Conservation (phyloP, 75 land plant species). For the Cupressus sempervirens region DNA sequence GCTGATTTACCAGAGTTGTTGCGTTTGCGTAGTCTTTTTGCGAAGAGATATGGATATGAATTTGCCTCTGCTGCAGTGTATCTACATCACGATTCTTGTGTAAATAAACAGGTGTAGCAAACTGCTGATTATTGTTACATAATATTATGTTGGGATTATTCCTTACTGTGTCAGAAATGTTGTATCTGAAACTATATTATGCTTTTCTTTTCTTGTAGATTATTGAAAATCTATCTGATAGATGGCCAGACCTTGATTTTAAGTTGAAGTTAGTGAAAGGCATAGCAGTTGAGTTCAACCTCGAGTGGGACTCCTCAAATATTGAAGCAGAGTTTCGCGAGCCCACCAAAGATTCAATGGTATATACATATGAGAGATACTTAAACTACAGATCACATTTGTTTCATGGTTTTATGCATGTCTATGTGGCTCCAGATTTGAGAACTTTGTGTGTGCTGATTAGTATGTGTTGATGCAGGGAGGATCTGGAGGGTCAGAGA, state of each 20-base stretch:
- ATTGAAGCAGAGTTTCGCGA: not conserved
- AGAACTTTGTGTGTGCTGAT: not conserved
- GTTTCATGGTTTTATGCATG: not conserved
- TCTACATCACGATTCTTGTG: slow-evolving; percentile 26
- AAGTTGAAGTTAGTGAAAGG: slow-evolving; percentile 36
- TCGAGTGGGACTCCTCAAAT: slow-evolving; percentile 9
- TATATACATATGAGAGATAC: not conserved
- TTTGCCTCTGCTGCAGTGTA: slow-evolving; percentile 27
- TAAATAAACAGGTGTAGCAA: slow-evolving; percentile 25
- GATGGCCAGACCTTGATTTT: slow-evolving; percentile 16
- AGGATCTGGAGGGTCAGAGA: not conserved
- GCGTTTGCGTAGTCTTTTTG: slow-evolving; percentile 31
- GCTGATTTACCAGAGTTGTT: slow-evolving; percentile 39
- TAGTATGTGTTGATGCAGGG: not conserved
- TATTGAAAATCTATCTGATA: slow-evolving; percentile 22
- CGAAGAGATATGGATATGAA: slow-evolving; percentile 29
- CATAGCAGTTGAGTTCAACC: slow-evolving; percentile 19
- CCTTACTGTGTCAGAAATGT: not conserved
- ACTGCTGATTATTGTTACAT: not conserved
- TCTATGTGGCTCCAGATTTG: not conserved
- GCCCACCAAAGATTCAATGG: not conserved
- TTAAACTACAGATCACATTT: not conserved
- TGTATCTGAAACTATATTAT: not conserved
- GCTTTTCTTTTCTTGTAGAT: slow-evolving; percentile 22
- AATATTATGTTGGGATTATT: not conserved